Evolutionary conservation across 345 rosid genomes (phyloP).

Genomic region (Leavenworthia alabamica): DNA sequence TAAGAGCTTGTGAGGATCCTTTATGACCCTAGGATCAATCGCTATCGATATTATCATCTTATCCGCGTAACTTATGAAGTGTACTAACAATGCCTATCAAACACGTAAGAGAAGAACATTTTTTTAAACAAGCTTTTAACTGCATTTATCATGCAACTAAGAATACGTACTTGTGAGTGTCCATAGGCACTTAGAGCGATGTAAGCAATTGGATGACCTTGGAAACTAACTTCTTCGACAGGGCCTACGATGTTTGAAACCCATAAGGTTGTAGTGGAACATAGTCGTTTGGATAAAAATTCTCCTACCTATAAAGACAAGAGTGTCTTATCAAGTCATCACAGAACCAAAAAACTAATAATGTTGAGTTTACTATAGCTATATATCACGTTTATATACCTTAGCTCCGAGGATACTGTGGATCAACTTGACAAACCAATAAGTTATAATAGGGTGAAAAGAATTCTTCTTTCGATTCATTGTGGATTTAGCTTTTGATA

Average conservation of each 20-base stretch:
- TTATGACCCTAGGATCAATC: background rate
- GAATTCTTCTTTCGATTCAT: conserved; percentile 44
- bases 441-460: conserved; percentile 30
- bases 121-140: conserved; percentile 9
- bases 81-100: conserved; percentile 51
- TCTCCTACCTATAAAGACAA: conserved; percentile 28
- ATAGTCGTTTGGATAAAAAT: conserved; percentile 18
- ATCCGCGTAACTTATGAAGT: conserved; percentile 49
- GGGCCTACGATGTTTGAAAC: conserved; percentile 49
- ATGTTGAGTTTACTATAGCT: background rate
- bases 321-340: background rate
- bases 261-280: conserved; percentile 31
- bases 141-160: no score
- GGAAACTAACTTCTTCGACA: conserved; percentile 40
- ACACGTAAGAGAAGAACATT: background rate
- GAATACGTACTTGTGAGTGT: conserved; percentile 30
- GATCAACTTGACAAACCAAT: conserved; percentile 4
- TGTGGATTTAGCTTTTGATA: conserved; percentile 35
- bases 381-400: background rate
- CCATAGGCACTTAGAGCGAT: conserved; percentile 46
- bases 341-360: background rate
- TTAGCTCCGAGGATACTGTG: background rate
- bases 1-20: background rate
- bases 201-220: conserved; percentile 43
- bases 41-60: background rate